phyloP scores from a whole-genome alignment of 768 basidiomycete species.

The Thelephora aurantiotincta region DNA sequence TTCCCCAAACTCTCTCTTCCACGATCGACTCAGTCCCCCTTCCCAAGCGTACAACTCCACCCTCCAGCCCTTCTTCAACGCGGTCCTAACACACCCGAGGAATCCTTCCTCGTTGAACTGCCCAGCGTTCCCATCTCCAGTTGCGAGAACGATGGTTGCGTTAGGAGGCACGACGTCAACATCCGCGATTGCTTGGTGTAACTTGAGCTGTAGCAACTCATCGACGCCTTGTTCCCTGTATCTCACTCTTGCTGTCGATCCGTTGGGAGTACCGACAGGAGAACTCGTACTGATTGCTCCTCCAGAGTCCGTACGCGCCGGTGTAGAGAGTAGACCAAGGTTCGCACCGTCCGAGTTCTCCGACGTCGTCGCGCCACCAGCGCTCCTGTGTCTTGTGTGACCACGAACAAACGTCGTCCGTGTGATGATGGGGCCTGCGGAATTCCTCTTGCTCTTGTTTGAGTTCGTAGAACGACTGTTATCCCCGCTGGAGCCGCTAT shows the following conservation, averaged over 20 bases:
- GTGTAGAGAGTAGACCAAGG: not conserved
- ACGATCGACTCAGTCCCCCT: slow-evolving; percentile 64
- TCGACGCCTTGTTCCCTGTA: slow-evolving; percentile 92
- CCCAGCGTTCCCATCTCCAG: slow-evolving; percentile 85
- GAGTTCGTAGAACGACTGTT: slow-evolving; percentile 18
- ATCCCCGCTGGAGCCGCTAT: slow-evolving; percentile 5
- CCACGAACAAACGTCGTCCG: too few species aligned
- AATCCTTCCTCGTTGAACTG: slow-evolving; percentile 93
- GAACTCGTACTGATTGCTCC: slow-evolving; percentile 2
- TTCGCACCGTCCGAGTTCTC: too few species aligned
- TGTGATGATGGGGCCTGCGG: slow-evolving; percentile 1
- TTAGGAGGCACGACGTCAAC: slow-evolving; percentile 48
- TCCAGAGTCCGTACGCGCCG: slow-evolving; percentile 6
- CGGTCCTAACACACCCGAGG: slow-evolving; percentile 73
- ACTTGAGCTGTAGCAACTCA: slow-evolving; percentile 84
- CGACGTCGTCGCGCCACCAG: too few species aligned
- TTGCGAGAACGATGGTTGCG: slow-evolving; percentile 80
- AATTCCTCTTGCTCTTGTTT: slow-evolving; percentile 11
- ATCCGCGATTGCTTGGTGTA: slow-evolving; percentile 73
- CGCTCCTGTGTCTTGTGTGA: too few species aligned
- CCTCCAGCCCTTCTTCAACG: slow-evolving; percentile 80
- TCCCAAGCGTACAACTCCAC: slow-evolving; percentile 96
- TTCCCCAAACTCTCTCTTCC: slow-evolving; percentile 51
- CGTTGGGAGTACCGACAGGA: slow-evolving; percentile 7
- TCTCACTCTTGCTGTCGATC: slow-evolving; percentile 27